Evolutionary conservation across 352 stramenopile genomes (phyloP).

Genomic region (Phytophthora melonis): DNA sequence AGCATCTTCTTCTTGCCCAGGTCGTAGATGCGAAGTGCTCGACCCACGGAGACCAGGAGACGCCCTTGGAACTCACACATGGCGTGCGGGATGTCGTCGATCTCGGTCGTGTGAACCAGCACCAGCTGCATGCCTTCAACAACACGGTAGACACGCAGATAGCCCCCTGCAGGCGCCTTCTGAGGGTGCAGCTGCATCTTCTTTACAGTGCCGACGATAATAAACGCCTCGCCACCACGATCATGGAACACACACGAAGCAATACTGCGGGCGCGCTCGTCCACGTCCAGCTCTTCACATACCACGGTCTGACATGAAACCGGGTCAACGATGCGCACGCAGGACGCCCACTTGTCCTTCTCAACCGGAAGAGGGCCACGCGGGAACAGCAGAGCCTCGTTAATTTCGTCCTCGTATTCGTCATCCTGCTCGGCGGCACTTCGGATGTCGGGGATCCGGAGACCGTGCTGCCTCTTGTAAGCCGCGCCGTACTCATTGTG

Average conservation of each 20-base stretch:
- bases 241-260: slow-evolving; percentile 96
- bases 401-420: slow-evolving; percentile 89
- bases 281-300: slow-evolving; percentile 93
- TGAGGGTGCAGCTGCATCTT: slow-evolving; percentile 95
- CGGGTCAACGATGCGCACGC: slow-evolving; percentile 98
- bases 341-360: slow-evolving; percentile 95
- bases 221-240: slow-evolving; percentile 96
- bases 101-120: slow-evolving; percentile 96
- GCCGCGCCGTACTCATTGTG: slow-evolving; percentile 96
- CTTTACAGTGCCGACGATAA: slow-evolving; percentile 97
- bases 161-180: slow-evolving; percentile 65
- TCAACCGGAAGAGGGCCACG: slow-evolving; percentile 66
- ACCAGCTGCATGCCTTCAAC: slow-evolving; percentile 94
- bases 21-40: slow-evolving; percentile 97
- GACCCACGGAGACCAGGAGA: slow-evolving; percentile 97
- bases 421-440: slow-evolving; percentile 60
- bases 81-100: slow-evolving; percentile 96
- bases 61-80: slow-evolving; percentile 98
- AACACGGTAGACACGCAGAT: slow-evolving; percentile 95
- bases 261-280: slow-evolving; percentile 95
- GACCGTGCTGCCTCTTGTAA: slow-evolving; percentile 88
- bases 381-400: slow-evolving; percentile 77
- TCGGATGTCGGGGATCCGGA: slow-evolving; percentile 70
- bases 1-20: slow-evolving; percentile 99
- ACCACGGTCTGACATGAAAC: slow-evolving; percentile 86